These are phyloP conservation scores for Cubamyces lactineus DNA, from an alignment of 768 basidiomycete species.

Conservation along the genomic window DNA sequence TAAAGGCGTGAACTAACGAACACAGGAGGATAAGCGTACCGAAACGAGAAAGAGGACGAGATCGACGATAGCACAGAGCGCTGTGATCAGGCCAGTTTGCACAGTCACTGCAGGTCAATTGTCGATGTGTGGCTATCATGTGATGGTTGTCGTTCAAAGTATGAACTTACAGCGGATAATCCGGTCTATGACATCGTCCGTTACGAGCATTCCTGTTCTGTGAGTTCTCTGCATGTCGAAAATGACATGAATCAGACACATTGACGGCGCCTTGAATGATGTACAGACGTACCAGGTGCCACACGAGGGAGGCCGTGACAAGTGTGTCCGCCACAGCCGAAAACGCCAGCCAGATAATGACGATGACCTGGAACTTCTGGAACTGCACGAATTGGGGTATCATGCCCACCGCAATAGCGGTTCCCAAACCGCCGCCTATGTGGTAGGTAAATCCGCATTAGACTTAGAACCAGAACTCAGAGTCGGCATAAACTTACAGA, in stretches of 20 bases:
- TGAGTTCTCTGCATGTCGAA: no score
- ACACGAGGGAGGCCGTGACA: conserved; percentile 45
- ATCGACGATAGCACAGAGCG: conserved; percentile 35
- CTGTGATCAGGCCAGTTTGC: conserved; percentile 42
- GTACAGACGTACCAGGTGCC: conserved; percentile 45
- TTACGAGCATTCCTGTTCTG: no score
- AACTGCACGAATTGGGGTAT: conserved; percentile 40
- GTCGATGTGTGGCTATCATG: no score
- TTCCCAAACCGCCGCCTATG: conserved; percentile 44
- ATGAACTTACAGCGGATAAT: conserved; percentile 45
- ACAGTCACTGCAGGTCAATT: conserved; percentile 39
- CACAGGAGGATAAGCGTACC: conserved; percentile 15
- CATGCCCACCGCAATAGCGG: conserved; percentile 36
- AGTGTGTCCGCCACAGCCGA: conserved; percentile 46
- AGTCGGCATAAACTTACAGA: conserved; percentile 28
- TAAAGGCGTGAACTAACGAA: neutral
- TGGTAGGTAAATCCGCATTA: no score
- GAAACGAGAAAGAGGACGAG: conserved; percentile 36
- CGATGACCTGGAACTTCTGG: conserved; percentile 37
- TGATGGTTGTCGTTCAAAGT: no score
- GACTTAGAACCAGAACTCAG: neutral
- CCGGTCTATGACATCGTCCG: conserved; percentile 46
- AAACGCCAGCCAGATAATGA: conserved; percentile 47
- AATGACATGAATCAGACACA: no score
- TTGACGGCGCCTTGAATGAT: no score